phyloP scores from a whole-genome alignment of 2,329 filamentous ascomycete species.

The Trichoderma harzianum region DNA sequence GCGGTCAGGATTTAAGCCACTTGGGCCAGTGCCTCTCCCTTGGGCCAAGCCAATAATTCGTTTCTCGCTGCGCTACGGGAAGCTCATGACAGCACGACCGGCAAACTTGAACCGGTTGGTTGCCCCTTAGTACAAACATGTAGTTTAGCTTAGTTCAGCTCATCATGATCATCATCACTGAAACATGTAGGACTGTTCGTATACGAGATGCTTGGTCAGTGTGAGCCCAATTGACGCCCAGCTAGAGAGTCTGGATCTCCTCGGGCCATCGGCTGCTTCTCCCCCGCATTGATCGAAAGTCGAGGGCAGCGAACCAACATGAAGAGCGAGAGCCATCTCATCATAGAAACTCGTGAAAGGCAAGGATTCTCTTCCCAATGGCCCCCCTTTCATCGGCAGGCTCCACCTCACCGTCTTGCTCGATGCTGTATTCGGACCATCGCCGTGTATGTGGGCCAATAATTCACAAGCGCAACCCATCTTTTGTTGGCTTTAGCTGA shows the following conservation, averaged over 20 bases:
- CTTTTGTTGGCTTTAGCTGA: not conserved
- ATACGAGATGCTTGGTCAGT: not conserved
- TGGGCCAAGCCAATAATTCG: not conserved
- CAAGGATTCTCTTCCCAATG: constrained; percentile 8
- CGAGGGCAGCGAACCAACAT: not conserved
- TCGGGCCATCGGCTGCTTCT: constrained; percentile 12
- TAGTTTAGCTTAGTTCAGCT: not conserved
- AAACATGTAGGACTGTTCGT: not conserved
- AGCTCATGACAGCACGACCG: not conserved
- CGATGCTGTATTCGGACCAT: constrained; percentile 14
- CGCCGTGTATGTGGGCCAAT: constrained; percentile 16
- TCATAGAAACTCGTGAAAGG: not conserved
- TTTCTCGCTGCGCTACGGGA: not conserved
- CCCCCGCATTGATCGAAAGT: not conserved
- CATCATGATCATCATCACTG: not conserved
- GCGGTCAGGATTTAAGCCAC: not conserved
- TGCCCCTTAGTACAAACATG: not conserved
- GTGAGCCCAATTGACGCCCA: not conserved
- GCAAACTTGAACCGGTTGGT: not conserved
- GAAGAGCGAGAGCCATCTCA: not conserved
- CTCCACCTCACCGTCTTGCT: constrained; percentile 9
- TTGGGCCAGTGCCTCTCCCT: not conserved
- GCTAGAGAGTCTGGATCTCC: not conserved
- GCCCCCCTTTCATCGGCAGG: not conserved
- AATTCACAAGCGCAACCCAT: not conserved